Evolutionary conservation across 176 grass and related monocot genomes (phyloP).

Genomic region (Eremochloa ophiuroides): DNA sequence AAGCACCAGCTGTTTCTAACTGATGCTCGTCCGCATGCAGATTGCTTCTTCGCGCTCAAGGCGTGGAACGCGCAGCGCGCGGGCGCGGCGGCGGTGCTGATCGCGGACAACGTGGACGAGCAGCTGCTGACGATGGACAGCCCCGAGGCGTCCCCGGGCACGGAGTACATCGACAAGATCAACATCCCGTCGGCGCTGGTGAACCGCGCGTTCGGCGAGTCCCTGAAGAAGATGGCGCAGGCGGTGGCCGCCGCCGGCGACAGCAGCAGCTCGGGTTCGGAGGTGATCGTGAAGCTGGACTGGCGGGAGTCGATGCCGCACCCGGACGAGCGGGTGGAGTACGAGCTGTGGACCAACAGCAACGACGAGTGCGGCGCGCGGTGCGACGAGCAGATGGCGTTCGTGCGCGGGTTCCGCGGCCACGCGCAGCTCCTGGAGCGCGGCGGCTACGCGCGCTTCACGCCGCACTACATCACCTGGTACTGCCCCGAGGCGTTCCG

Average conservation of each 20-base stretch:
- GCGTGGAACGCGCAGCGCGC: constrained; percentile 90
- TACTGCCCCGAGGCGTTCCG: constrained; percentile 78
- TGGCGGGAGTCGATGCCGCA: constrained; percentile 97
- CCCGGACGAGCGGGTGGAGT: constrained; percentile 90
- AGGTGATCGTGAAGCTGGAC: constrained; percentile 80
- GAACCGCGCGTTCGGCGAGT: constrained; percentile 56
- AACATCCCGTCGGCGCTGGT: constrained; percentile 85
- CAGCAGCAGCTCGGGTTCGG: too few relatives aligned
- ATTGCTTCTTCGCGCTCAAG: constrained; percentile 91
- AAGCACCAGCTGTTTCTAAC: too few relatives aligned
- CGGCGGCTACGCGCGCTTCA: constrained; percentile 68
- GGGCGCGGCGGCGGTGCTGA: constrained; percentile 74
- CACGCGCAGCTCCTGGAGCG: constrained; percentile 87
- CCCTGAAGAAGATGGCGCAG: constrained; percentile 46
- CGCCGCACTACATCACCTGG: constrained; percentile 99
- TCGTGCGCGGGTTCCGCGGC: constrained; percentile 65
- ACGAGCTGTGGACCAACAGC: constrained; percentile 98
- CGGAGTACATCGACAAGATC: constrained; percentile 67
- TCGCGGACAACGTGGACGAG: constrained; percentile 77
- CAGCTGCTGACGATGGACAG: constrained; percentile 95
- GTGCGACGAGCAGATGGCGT: constrained; percentile 75
- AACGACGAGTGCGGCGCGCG: constrained; percentile 86
- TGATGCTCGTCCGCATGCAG: constrained; percentile 22
- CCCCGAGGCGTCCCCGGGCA: constrained; percentile 41
- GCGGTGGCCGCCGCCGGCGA: constrained; percentile 1